A percentile compares a stretch with the other conserved stretches of the same genome.
These are phyloP conservation scores for Barnettozyma botsteinii DNA, from an alignment of 805 yeast species.

Conservation along the genomic window DNA sequence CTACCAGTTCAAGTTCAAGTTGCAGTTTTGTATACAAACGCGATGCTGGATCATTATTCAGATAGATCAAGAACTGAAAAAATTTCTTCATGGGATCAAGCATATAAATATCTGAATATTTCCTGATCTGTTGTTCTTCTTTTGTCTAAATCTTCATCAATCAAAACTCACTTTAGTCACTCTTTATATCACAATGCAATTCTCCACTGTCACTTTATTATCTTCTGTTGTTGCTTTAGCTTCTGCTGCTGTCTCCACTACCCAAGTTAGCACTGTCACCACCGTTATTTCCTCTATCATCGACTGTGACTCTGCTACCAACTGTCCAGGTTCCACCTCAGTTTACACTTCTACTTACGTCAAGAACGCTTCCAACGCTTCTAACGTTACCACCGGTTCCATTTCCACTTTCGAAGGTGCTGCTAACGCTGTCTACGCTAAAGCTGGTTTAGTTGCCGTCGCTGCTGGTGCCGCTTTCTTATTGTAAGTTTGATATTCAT, in stretches of 20 bases:
- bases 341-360: not conserved
- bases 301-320: slow-evolving; percentile 12
- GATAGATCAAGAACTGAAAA: too few species aligned
- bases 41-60: too few species aligned
- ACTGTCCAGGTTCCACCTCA: slow-evolving; percentile 13
- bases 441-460: slow-evolving; percentile 27
- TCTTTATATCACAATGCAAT: slow-evolving; percentile 27
- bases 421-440: slow-evolving; percentile 22
- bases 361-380: slow-evolving; percentile 8
- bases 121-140: not conserved
- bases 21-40: too few species aligned
- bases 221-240: slow-evolving; percentile 23
- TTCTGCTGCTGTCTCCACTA: slow-evolving; percentile 14
- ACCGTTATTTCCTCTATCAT: slow-evolving; percentile 11
- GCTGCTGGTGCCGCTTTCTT: slow-evolving; percentile 27
- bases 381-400: slow-evolving; percentile 22
- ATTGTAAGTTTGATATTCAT: slow-evolving; percentile 19
- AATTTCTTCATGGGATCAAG: too few species aligned
- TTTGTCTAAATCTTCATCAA: slow-evolving; percentile 7
- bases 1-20: too few species aligned
- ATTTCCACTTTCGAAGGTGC: slow-evolving; percentile 27
- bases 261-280: too few species aligned
- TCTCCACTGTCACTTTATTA: slow-evolving; percentile 25
- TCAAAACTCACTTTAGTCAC: slow-evolving; percentile 24
- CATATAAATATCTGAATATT: slow-evolving; percentile 6